These are phyloP conservation scores for Orbilia oligospora DNA, from an alignment of 2,329 filamentous ascomycete species.

Conservation along the genomic window DNA sequence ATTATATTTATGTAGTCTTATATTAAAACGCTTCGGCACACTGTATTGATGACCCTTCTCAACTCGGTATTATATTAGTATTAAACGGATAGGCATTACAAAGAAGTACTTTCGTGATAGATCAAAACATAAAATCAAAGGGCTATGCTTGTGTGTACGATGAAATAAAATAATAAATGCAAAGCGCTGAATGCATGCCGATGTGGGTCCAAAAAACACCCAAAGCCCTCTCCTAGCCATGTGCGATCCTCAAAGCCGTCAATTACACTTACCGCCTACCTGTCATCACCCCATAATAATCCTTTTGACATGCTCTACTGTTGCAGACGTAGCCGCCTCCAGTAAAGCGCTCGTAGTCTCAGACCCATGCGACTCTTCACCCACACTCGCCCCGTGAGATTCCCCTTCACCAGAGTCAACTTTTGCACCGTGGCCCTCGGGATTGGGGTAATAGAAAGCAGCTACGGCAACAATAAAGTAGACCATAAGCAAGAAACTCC, in stretches of 20 bases:
- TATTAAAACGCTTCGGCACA: too few species aligned
- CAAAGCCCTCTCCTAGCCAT: background rate
- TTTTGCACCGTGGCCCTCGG: conserved; percentile 24
- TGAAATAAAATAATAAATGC: background rate
- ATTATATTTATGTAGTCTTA: too few species aligned
- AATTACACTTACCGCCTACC: too few species aligned
- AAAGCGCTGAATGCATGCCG: conserved; percentile 1
- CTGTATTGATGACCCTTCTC: too few species aligned
- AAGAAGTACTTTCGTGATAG: background rate
- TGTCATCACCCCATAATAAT: conserved; percentile 43
- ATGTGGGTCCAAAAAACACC: background rate
- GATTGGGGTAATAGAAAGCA: conserved; percentile 54
- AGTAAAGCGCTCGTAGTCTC: conserved; percentile 27
- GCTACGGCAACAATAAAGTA: conserved; percentile 53
- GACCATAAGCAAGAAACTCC: conserved; percentile 79
- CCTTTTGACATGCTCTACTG: conserved; percentile 40
- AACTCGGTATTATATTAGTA: too few species aligned
- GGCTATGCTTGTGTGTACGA: conserved; percentile 4
- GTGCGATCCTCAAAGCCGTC: background rate
- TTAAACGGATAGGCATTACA: background rate
- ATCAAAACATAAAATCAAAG: background rate
- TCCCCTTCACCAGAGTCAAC: conserved; percentile 21
- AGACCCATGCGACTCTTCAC: conserved; percentile 15
- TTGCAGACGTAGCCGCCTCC: conserved; percentile 42
- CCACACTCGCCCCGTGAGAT: background rate